Percentiles rank a stretch among this genome's conserved stretches.
These are phyloP conservation scores for Aspergillus sparsus DNA, from an alignment of 495 filamentous ascomycete species.

Conservation along the genomic window DNA sequence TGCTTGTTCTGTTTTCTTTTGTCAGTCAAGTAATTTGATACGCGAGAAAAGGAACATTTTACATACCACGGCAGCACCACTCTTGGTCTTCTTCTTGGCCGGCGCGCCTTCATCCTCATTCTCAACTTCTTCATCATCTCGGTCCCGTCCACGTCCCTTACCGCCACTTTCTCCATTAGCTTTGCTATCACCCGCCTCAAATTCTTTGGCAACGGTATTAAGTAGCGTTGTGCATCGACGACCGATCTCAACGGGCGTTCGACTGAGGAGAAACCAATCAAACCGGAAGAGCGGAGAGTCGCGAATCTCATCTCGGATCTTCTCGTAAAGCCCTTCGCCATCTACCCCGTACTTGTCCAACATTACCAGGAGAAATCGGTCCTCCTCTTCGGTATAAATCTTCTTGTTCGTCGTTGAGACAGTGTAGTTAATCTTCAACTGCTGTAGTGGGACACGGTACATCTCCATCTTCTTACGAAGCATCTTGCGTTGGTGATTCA, in stretches of 20 bases:
- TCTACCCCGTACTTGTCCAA: conserved; percentile 88
- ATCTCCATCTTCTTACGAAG: conserved; percentile 90
- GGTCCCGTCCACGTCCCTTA: conserved; percentile 71
- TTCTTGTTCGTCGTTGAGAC: conserved; percentile 99
- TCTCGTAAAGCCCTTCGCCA: conserved; percentile 78
- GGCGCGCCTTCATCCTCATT: conserved; percentile 79
- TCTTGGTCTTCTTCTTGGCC: conserved; percentile 90
- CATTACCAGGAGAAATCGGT: conserved; percentile 92
- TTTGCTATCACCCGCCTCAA: conserved; percentile 67
- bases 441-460: conserved; percentile 94
- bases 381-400: conserved; percentile 98
- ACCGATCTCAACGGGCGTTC: conserved; percentile 89
- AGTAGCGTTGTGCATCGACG: conserved; percentile 91
- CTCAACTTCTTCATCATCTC: conserved; percentile 71
- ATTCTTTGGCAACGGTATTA: conserved; percentile 90
- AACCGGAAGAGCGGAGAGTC: conserved; percentile 96
- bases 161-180: conserved; percentile 60
- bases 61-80: conserved; percentile 69
- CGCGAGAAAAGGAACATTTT: conserved; percentile 6
- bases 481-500: conserved; percentile 91
- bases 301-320: conserved; percentile 87
- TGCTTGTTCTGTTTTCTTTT: conserved; percentile 56
- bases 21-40: conserved; percentile 10
- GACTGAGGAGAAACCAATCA: conserved; percentile 97
- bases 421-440: conserved; percentile 97